phyloP scores from a whole-genome alignment of 352 stramenopile genomes.

The Phytophthora multivora region DNA sequence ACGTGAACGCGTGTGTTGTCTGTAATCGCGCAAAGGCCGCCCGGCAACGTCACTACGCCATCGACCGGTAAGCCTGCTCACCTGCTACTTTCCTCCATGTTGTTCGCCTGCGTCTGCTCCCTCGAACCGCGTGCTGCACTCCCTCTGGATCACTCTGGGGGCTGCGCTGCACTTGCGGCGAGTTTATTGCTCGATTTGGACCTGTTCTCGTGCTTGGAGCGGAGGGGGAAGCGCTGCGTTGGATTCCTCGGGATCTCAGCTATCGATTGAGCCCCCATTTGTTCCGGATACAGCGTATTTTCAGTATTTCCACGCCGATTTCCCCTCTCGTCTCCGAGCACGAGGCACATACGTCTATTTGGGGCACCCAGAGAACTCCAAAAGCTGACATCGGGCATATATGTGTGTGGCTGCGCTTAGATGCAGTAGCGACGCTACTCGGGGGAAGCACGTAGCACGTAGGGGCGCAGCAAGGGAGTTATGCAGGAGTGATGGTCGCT shows the following conservation, averaged over 20 bases:
- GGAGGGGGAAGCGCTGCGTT: constrained; percentile 12
- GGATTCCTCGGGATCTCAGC: constrained; percentile 18
- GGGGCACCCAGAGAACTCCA: neutral
- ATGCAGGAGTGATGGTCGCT: constrained; percentile 24
- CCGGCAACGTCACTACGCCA: constrained; percentile 30
- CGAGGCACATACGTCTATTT: constrained; percentile 11
- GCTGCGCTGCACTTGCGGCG: neutral
- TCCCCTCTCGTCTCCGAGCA: constrained; percentile 15
- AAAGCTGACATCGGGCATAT: constrained; percentile 18
- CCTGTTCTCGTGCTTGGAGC: constrained; percentile 14
- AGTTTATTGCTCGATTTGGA: constrained; percentile 16
- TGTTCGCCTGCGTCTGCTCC: constrained; percentile 13
- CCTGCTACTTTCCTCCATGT: neutral
- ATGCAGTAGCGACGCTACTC: constrained; percentile 36
- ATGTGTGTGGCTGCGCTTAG: constrained; percentile 24
- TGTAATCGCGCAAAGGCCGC: constrained; percentile 36
- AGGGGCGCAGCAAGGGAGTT: constrained; percentile 1
- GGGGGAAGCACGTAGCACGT: constrained; percentile 33
- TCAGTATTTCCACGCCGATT: constrained; percentile 28
- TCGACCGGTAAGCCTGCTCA: constrained; percentile 36
- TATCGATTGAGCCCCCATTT: constrained; percentile 20
- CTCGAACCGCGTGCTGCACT: constrained; percentile 28
- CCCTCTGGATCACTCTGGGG: constrained; percentile 27
- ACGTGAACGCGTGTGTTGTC: constrained; percentile 44
- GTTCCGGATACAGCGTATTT: constrained; percentile 24